Conservation (phyloP, 805 yeast genomes). For the Wickerhamiella spandovensis region DNA sequence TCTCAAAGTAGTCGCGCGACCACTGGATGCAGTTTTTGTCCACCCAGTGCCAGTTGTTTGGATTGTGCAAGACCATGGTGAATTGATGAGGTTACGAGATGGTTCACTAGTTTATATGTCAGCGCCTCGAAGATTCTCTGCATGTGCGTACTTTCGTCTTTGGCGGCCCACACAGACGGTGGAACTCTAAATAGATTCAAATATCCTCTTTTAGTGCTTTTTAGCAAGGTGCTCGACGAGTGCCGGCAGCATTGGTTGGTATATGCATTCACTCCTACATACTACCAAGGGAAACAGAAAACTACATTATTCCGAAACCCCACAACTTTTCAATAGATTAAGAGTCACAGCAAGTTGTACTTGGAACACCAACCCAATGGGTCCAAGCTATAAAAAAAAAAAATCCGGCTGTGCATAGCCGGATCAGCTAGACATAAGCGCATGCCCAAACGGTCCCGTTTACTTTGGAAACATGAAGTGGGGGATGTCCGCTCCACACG, state of each 20-base stretch:
- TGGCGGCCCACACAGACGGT: no score
- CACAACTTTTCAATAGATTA: background rate
- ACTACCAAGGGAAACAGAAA: background rate
- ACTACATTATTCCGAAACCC: background rate
- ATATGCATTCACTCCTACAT: no score
- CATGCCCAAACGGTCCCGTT: no score
- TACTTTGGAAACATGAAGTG: no score
- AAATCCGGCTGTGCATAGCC: background rate
- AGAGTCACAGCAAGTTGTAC: background rate
- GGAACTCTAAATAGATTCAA: no score
- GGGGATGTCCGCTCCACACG: no score
- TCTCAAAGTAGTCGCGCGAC: conserved; percentile 66
- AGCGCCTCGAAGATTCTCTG: conserved; percentile 1
- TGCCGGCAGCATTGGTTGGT: no score
- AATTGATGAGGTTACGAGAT: background rate
- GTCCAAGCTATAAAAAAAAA: background rate
- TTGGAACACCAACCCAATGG: background rate
- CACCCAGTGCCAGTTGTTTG: conserved; percentile 99
- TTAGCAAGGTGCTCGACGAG: no score
- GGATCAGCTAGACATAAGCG: no score
- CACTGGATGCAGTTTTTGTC: conserved; percentile 92
- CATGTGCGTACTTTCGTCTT: no score
- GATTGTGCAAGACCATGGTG: conserved; percentile 84
- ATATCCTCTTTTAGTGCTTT: no score
- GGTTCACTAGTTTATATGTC: background rate